phyloP scores from a whole-genome alignment of 2,329 filamentous ascomycete genomes.

The Xylariaceae sp. region DNA sequence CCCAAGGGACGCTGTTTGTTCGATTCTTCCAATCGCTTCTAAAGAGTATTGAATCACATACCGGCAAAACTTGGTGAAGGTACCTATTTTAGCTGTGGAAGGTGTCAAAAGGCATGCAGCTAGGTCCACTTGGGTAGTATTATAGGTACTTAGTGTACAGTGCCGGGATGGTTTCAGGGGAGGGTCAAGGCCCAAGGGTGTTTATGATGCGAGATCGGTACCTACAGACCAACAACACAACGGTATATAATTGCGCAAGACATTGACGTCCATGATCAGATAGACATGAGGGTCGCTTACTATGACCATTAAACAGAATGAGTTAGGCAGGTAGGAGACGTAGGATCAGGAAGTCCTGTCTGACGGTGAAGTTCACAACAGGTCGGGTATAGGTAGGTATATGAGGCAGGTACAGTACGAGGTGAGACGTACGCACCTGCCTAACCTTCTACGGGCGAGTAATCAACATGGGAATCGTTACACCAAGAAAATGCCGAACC shows the following conservation, averaged over 20 bases:
- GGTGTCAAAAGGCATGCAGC: no score
- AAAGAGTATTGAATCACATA: background rate
- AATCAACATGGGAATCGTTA: background rate
- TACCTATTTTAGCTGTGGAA: no score
- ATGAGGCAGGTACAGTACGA: background rate
- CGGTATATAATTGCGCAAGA: background rate
- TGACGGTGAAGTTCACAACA: no score
- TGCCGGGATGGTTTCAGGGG: slow-evolving; percentile 5
- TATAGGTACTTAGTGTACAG: background rate
- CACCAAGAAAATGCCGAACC: slow-evolving; percentile 20
- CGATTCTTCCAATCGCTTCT: background rate
- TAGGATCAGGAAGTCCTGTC: slow-evolving; percentile 23
- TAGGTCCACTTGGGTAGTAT: no score
- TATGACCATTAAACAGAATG: background rate
- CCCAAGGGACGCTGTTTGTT: background rate
- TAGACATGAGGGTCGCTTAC: background rate
- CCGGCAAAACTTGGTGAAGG: background rate
- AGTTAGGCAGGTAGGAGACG: background rate
- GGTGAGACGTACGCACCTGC: background rate
- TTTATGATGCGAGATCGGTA: background rate
- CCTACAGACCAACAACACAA: background rate
- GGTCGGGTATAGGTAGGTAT: background rate
- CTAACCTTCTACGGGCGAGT: no score
- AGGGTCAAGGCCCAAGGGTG: slow-evolving; percentile 1
- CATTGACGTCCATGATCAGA: background rate